A percentile compares a stretch with the other conserved stretches of the same genome.
These are phyloP conservation scores for Besnoitia besnoiti DNA, from an alignment of 169 alveolate species.

Conservation along the genomic window DNA sequence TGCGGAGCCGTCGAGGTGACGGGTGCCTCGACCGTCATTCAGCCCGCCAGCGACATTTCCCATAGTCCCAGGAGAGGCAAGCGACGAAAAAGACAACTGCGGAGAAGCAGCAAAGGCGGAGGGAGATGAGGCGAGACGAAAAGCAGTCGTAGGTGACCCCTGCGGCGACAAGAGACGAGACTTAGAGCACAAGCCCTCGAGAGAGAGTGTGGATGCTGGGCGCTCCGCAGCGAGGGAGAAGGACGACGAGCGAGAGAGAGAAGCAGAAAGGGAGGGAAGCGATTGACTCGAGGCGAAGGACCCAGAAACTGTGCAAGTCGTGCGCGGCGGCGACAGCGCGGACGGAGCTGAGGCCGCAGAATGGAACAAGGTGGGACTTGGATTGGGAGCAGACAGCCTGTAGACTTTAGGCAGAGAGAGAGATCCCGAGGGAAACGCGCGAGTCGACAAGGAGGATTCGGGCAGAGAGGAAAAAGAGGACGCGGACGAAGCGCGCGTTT, in stretches of 20 bases:
- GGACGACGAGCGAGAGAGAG: not conserved
- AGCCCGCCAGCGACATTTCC: too few species aligned
- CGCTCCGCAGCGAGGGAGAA: too few species aligned
- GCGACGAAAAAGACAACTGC: not conserved
- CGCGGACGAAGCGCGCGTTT: not conserved
- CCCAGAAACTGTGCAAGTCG: too few species aligned
- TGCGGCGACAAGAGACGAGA: not conserved
- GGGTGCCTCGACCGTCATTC: too few species aligned
- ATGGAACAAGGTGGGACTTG: not conserved
- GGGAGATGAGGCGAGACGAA: not conserved
- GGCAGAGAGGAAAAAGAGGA: not conserved
- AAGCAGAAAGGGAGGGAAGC: not conserved
- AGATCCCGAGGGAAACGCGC: not conserved
- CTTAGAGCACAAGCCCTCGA: not conserved
- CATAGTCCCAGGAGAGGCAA: not conserved
- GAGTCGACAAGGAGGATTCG: not conserved
- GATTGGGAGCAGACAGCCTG: not conserved
- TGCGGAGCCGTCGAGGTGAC: too few species aligned
- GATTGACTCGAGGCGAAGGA: too few species aligned
- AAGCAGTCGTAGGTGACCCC: too few species aligned
- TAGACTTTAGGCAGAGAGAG: not conserved
- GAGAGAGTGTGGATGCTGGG: not conserved
- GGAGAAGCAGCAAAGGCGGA: not conserved
- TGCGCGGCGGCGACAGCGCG: not conserved
- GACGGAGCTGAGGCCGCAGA: not conserved